Evolutionary conservation across 1,284 basidiomycete species (phyloP).

Genomic region (Pseudozyma flocculosa): DNA sequence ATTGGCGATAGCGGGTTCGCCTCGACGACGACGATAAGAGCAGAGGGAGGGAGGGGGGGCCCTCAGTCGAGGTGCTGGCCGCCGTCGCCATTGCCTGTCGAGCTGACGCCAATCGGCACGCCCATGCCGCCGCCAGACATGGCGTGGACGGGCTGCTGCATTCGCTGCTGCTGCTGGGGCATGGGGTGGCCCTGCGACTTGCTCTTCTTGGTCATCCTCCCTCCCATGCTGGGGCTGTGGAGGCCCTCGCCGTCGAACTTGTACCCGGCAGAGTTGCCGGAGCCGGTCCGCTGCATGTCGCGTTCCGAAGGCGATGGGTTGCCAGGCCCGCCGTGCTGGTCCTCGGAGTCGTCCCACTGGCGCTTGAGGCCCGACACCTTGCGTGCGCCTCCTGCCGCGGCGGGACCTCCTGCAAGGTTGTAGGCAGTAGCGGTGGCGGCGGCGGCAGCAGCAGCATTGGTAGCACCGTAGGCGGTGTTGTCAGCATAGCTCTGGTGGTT

Average conservation of each 20-base stretch:
- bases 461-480: slow-evolving; percentile 21
- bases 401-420: slow-evolving; percentile 6
- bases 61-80: no score
- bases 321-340: slow-evolving; percentile 28
- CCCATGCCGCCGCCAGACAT: no score
- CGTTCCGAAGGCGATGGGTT: slow-evolving; percentile 30
- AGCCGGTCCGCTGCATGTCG: slow-evolving; percentile 40
- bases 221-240: slow-evolving; percentile 29
- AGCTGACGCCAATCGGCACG: no score
- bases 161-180: no score
- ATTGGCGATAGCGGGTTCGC: no score
- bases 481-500: slow-evolving; percentile 18
- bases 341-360: slow-evolving; percentile 27
- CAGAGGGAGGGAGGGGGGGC: no score
- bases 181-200: slow-evolving; percentile 6
- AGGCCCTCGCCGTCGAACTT: slow-evolving; percentile 32
- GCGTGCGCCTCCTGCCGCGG: slow-evolving; percentile 10
- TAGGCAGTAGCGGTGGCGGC: slow-evolving; percentile 21
- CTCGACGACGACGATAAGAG: no score
- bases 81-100: no score
- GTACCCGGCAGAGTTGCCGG: slow-evolving; percentile 28
- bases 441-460: slow-evolving; percentile 22
- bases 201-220: slow-evolving; percentile 30
- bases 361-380: slow-evolving; percentile 40
- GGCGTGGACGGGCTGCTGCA: no score